These are phyloP conservation scores for Xylaria digitata DNA, from an alignment of 2,329 filamentous ascomycete species.

Conservation along the genomic window DNA sequence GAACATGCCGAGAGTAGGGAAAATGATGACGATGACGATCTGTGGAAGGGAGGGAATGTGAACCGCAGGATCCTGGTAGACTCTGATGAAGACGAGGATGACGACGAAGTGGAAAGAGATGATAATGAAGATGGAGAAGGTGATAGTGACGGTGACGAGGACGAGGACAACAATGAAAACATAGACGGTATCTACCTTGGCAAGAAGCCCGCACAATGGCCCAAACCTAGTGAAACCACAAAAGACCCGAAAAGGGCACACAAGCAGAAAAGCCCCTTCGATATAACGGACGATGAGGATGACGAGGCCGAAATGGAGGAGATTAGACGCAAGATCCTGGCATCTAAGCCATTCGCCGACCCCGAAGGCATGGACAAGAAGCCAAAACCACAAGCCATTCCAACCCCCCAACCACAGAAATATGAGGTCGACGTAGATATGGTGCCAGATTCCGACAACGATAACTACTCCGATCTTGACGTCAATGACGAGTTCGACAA, in stretches of 20 bases:
- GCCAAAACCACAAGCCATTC: constrained; percentile 72
- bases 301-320: constrained; percentile 86
- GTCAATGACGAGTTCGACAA: constrained; percentile 87
- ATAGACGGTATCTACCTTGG: constrained; percentile 71
- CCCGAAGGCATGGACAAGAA: constrained; percentile 57
- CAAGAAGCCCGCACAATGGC: constrained; percentile 59
- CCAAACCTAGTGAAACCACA: constrained; percentile 45
- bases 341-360: constrained; percentile 87
- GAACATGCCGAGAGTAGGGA: constrained; percentile 87
- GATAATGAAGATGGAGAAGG: constrained; percentile 53
- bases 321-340: constrained; percentile 87
- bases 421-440: constrained; percentile 72
- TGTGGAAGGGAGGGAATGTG: constrained; percentile 91
- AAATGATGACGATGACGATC: constrained; percentile 74
- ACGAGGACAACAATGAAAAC: constrained; percentile 58
- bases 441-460: constrained; percentile 78
- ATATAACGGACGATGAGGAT: constrained; percentile 81
- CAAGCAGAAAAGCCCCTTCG: constrained; percentile 73
- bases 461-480: constrained; percentile 59
- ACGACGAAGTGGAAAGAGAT: constrained; percentile 57
- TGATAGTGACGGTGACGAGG: constrained; percentile 53
- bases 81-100: constrained; percentile 61
- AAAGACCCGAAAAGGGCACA: constrained; percentile 58
- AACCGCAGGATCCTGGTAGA: constrained; percentile 72
- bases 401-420: constrained; percentile 63